Evolutionary conservation across 2,329 filamentous ascomycete species (phyloP).

Genomic region (Helotiales sp.): DNA sequence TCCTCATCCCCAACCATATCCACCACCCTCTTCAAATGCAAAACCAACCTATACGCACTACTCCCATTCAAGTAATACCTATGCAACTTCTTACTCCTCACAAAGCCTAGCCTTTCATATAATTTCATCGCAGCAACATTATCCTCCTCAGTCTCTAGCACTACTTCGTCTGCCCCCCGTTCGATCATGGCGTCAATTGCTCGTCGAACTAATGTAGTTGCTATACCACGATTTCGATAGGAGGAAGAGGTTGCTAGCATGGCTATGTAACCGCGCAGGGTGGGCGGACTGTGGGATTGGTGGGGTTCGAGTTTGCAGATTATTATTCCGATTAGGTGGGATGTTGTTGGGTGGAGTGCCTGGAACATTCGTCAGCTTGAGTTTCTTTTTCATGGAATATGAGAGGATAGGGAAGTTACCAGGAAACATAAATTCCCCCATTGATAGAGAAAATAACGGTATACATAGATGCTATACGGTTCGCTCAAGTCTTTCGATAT

Average conservation of each 20-base stretch:
- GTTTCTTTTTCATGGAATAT: background rate
- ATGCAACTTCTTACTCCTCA: conserved; percentile 89
- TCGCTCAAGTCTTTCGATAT: conserved; percentile 97
- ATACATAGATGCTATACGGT: conserved; percentile 99
- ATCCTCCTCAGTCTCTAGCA: conserved; percentile 92
- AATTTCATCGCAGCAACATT: conserved; percentile 88
- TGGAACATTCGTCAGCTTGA: conserved; percentile 33
- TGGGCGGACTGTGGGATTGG: conserved; percentile 72
- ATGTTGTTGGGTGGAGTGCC: conserved; percentile 60
- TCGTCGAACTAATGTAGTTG: conserved; percentile 81
- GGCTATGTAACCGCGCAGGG: conserved; percentile 89
- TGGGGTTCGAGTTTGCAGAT: conserved; percentile 94
- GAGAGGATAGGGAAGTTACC: conserved; percentile 47
- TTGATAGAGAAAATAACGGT: conserved; percentile 96
- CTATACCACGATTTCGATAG: conserved; percentile 83
- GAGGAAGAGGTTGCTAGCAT: conserved; percentile 91
- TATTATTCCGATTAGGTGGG: conserved; percentile 80
- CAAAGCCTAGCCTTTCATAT: conserved; percentile 89
- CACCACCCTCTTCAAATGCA: conserved; percentile 48
- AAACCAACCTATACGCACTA: conserved; percentile 84
- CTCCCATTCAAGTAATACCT: conserved; percentile 97
- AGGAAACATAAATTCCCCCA: conserved; percentile 98
- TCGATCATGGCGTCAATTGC: conserved; percentile 90
- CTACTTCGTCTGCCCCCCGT: conserved; percentile 86
- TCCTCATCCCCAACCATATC: conserved; percentile 28